Base-by-base conservation (phyloP, 1,284 basidiomycete species). In the Ganoderma multipileum region DNA sequence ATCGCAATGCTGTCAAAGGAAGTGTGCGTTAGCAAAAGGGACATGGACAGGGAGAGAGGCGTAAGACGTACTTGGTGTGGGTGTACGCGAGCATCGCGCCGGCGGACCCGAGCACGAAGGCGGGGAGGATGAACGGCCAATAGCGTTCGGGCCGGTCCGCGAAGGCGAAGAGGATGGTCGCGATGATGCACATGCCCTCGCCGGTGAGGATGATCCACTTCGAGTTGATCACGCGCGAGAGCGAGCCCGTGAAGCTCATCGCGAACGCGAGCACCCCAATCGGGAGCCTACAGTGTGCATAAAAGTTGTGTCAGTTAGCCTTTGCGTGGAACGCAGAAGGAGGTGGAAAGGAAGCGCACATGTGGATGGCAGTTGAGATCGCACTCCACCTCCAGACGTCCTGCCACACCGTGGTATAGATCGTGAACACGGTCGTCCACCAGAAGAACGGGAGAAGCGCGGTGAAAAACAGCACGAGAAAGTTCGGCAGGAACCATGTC, bases 111-210 rank as follows among this genome's bases (percentile, higher is more conserved):
- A 87, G 66, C 30, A 79, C 69, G 71, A 86, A 85, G 23, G 81
- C 86, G n/a, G 87, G 86, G 74, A 88, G 84, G 57, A 82, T 79
- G 69, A 80, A 80, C 0, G 75, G 71, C 84, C 83, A 87, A 75
- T 87, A 88, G n/a, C 79, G 75, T 8, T 78, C 76, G 18, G 81
- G 79, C 0, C 77, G 66, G 63, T 85, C 81, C 0, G 82, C 82
- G 61, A 83, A 77, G 1, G 83, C 82, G 52, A 87, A 75, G 12
- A 87, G 76, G 41, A 81, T 68, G 1, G 83, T 85, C n/a, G 83
- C 81, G 41, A 81, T 67, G 41, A 83, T 75, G 42, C 80, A 73
- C 68, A 84, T 67, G 39, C 72, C 72, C 42, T 84, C 79, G 8
- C 83, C 86, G 52, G 73, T 68, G 14, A 86, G 73, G 69, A 87